Evolutionary conservation across 371 early-diverging fungal genomes (phyloP).

Genomic region (Funneliformis caledonium): DNA sequence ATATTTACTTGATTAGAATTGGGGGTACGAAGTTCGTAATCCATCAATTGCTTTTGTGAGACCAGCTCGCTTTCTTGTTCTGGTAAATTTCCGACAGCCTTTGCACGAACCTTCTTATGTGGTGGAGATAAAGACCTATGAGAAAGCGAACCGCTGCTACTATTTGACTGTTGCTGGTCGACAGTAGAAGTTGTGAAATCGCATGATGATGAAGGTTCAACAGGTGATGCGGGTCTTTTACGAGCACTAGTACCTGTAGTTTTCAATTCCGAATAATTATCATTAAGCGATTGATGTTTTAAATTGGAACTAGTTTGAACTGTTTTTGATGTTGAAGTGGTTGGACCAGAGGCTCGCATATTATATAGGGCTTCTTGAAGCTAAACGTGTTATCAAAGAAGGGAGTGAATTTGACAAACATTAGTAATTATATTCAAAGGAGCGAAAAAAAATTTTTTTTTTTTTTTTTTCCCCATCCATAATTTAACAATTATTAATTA

Average conservation of each 20-base stretch:
- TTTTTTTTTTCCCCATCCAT: too few relatives aligned
- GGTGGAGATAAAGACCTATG: slow-evolving; percentile 39
- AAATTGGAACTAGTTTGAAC: slow-evolving; percentile 40
- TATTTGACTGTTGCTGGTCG: slow-evolving; percentile 16
- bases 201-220: slow-evolving; percentile 12
- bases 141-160: background rate
- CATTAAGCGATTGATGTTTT: slow-evolving; percentile 30
- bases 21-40: background rate
- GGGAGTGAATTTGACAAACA: background rate
- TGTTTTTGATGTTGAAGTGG: slow-evolving; percentile 44
- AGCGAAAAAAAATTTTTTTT: background rate
- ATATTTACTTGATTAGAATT: slow-evolving; percentile 7
- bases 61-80: slow-evolving; percentile 29
- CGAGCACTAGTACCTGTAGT: slow-evolving; percentile 46
- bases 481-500: background rate
- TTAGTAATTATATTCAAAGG: background rate
- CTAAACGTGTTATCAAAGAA: slow-evolving; percentile 33
- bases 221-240: slow-evolving; percentile 52
- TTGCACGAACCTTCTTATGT: slow-evolving; percentile 40
- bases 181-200: background rate
- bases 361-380: slow-evolving; percentile 51
- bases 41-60: slow-evolving; percentile 27
- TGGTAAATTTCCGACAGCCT: background rate
- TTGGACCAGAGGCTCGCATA: slow-evolving; percentile 51
- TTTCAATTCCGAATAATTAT: slow-evolving; percentile 42